Conservation (phyloP, 345 rosid species). For the Salix udensis region DNA sequence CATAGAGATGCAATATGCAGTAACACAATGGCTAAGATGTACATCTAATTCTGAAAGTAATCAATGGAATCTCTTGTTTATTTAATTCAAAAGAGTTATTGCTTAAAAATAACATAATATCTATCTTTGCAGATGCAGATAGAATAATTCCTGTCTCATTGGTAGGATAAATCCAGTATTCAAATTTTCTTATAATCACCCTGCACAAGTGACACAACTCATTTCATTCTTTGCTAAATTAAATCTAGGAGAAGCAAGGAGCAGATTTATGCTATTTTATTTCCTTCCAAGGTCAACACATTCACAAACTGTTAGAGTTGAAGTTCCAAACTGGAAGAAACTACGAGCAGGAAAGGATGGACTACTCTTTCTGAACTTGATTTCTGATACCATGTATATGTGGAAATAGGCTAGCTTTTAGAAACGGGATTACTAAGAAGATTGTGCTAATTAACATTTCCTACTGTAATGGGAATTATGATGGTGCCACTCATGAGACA, state of each 20-base stretch:
- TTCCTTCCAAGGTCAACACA: background rate
- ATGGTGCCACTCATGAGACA: background rate
- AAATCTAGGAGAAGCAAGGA: background rate
- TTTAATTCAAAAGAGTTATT: background rate
- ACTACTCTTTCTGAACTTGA: background rate
- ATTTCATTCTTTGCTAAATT: background rate
- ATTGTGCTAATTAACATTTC: background rate
- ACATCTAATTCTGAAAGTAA: background rate
- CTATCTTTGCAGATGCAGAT: background rate
- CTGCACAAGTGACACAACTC: background rate
- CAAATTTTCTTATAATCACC: background rate
- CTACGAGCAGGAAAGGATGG: background rate
- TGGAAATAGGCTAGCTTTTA: background rate
- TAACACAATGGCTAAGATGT: background rate
- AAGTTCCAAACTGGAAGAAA: background rate
- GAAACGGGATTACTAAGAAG: background rate
- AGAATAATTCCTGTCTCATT: background rate
- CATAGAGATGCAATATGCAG: background rate
- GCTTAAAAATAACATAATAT: background rate
- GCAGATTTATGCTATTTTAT: background rate
- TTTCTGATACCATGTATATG: background rate
- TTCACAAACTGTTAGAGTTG: background rate
- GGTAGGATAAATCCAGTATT: background rate
- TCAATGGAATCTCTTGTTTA: background rate
- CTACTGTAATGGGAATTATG: background rate